A percentile compares a stretch with the other conserved stretches of the same genome.
Evolutionary conservation across 768 basidiomycete species (phyloP).

Genomic region (Paxillus rubicundulus): DNA sequence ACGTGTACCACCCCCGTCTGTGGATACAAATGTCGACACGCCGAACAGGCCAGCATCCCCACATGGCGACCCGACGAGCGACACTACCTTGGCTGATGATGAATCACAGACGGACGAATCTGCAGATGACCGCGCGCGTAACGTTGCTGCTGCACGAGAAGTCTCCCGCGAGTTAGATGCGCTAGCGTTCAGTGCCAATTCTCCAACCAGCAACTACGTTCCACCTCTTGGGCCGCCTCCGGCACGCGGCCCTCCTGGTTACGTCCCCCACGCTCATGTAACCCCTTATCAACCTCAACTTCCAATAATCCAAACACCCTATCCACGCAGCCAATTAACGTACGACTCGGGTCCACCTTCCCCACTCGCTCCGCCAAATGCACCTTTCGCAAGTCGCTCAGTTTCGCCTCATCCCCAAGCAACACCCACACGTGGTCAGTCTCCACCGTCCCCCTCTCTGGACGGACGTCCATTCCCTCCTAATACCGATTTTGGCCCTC

Average conservation of each 20-base stretch:
- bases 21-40: conserved; percentile 24
- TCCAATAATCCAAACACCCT: conserved; percentile 7
- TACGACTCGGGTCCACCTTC: conserved; percentile 23
- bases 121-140: conserved; percentile 53
- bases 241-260: conserved; percentile 1
- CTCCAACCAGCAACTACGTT: conserved; percentile 12
- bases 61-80: conserved; percentile 6
- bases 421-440: conserved; percentile 21
- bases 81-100: conserved; percentile 24
- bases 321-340: conserved; percentile 10
- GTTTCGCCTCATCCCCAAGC: conserved; percentile 38
- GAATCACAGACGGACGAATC: conserved; percentile 15
- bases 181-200: conserved; percentile 40
- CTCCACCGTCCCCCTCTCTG: conserved; percentile 11
- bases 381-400: conserved; percentile 39
- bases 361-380: conserved; percentile 36
- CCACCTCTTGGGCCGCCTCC: conserved; percentile 16
- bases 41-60: not conserved
- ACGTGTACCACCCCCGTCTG: conserved; percentile 40
- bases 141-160: conserved; percentile 68
- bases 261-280: conserved; percentile 1
- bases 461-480: conserved; percentile 23
- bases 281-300: not conserved
- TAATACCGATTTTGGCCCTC: conserved; percentile 6
- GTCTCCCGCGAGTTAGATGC: conserved; percentile 64